Percentiles rank a stretch among this genome's conserved stretches.
phyloP scores from a whole-genome alignment of 352 stramenopile genomes.

The Paralagenidium karlingii region DNA sequence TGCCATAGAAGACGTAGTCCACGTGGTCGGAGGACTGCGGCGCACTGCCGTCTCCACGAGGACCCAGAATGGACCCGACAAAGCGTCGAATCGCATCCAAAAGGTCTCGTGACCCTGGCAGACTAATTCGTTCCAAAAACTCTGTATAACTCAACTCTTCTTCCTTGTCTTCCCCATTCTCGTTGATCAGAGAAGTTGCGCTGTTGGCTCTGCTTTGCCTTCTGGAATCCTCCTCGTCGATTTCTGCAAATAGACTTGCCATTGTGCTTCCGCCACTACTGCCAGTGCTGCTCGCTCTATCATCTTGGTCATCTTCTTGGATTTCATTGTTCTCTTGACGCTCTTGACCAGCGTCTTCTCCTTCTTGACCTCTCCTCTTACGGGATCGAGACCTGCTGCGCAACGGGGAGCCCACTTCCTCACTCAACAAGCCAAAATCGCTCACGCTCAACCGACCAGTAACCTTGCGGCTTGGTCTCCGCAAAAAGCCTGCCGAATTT shows the following conservation, averaged over 20 bases:
- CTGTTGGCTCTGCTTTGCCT: no score
- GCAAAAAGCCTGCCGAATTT: slow-evolving; percentile 52
- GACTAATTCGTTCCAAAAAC: slow-evolving; percentile 62
- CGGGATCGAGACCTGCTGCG: no score
- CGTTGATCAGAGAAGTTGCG: no score
- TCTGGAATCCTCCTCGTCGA: no score
- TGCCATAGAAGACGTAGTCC: slow-evolving; percentile 73
- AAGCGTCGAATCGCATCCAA: slow-evolving; percentile 67
- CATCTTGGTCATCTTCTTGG: no score
- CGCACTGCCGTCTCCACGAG: slow-evolving; percentile 54
- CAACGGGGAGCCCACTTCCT: no score
- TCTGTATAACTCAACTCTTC: slow-evolving; percentile 58
- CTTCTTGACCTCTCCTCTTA: no score
- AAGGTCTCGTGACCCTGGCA: slow-evolving; percentile 59
- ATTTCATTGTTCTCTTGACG: no score
- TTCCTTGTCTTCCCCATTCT: slow-evolving; percentile 11
- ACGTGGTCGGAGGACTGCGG: slow-evolving; percentile 55
- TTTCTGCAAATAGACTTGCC: no score
- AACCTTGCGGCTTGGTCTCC: slow-evolving; percentile 34
- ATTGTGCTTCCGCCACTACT: no score
- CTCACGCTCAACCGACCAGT: slow-evolving; percentile 55
- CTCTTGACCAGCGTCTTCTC: no score
- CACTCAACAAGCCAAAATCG: slow-evolving; percentile 63
- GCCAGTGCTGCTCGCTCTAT: no score
- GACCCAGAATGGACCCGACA: slow-evolving; percentile 60